Evolutionary conservation across 345 rosid species (phyloP).

Genomic region (Combretum micranthum): DNA sequence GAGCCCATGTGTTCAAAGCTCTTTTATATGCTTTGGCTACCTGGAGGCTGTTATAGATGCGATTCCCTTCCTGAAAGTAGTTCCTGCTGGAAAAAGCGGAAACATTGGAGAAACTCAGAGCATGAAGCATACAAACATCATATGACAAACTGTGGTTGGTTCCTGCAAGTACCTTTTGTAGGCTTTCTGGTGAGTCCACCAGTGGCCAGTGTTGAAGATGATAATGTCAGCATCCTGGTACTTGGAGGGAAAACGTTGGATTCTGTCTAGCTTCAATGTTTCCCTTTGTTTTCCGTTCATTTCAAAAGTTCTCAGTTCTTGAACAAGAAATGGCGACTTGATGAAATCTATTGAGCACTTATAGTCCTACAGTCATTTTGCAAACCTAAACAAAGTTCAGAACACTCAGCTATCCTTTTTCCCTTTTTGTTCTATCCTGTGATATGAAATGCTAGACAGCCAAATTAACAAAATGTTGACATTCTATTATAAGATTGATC

Average conservation of each 20-base stretch:
- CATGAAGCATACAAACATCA: too few relatives aligned
- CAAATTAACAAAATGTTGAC: too few relatives aligned
- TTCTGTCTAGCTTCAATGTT: conserved; percentile 45
- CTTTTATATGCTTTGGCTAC: conserved; percentile 53
- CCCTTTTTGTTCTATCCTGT: conserved; percentile 6
- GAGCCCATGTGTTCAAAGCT: conserved; percentile 70
- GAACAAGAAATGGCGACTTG: conserved; percentile 55
- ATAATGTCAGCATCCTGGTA: conserved; percentile 48
- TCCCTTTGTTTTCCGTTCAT: conserved; percentile 25
- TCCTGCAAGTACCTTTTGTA: conserved; percentile 22
- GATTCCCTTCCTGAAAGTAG: conserved; percentile 67
- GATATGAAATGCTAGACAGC: too few relatives aligned
- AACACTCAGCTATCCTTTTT: background rate
- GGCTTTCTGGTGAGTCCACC: conserved; percentile 72
- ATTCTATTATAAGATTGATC: too few relatives aligned
- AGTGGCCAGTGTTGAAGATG: conserved; percentile 63
- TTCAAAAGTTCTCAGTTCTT: conserved; percentile 35
- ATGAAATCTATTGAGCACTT: conserved; percentile 49
- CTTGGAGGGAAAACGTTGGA: conserved; percentile 26
- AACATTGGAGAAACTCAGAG: too few relatives aligned
- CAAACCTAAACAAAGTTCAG: background rate
- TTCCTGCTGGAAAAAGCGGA: conserved; percentile 27
- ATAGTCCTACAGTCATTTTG: conserved; percentile 24
- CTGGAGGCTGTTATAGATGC: conserved; percentile 37
- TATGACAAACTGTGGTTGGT: too few relatives aligned